Conservation (phyloP, 2,329 filamentous ascomycete genomes). For the Alternaria burnsii region DNA sequence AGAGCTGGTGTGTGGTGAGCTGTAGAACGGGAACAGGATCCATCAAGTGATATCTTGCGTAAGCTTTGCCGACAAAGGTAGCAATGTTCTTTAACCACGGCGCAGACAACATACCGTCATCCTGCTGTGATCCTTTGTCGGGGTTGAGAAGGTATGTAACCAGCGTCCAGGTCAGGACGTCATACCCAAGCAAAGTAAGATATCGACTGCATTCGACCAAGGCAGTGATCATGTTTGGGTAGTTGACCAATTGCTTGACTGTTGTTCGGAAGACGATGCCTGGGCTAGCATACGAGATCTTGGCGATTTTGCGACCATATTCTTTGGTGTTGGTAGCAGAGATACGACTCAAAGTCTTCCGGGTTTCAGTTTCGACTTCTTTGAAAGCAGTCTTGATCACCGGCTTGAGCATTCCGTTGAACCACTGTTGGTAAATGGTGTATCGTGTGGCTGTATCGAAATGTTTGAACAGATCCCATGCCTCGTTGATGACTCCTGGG, state of each 20-base stretch:
- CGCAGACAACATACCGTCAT: slow-evolving; percentile 79
- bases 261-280: slow-evolving; percentile 91
- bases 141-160: slow-evolving; percentile 73
- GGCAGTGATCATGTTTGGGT: slow-evolving; percentile 92
- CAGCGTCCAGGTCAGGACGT: slow-evolving; percentile 91
- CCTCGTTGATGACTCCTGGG: slow-evolving; percentile 81
- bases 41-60: slow-evolving; percentile 84
- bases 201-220: slow-evolving; percentile 95
- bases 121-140: slow-evolving; percentile 66
- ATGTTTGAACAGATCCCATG: slow-evolving; percentile 82
- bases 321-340: slow-evolving; percentile 85
- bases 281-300: slow-evolving; percentile 89
- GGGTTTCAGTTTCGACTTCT: slow-evolving; percentile 78
- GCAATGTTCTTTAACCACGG: slow-evolving; percentile 91
- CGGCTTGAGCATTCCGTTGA: slow-evolving; percentile 58
- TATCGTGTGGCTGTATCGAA: slow-evolving; percentile 82
- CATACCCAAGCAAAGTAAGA: slow-evolving; percentile 90
- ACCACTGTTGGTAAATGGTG: slow-evolving; percentile 93
- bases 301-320: slow-evolving; percentile 88
- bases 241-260: slow-evolving; percentile 89
- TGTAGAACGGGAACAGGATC: slow-evolving; percentile 85
- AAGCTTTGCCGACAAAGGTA: slow-evolving; percentile 89
- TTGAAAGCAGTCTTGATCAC: slow-evolving; percentile 82
- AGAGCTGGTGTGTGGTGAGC: slow-evolving; percentile 87
- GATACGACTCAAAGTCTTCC: slow-evolving; percentile 86